Base-by-base conservation (phyloP, 2,329 filamentous ascomycete genomes). In the Sporothrix luriei region DNA sequence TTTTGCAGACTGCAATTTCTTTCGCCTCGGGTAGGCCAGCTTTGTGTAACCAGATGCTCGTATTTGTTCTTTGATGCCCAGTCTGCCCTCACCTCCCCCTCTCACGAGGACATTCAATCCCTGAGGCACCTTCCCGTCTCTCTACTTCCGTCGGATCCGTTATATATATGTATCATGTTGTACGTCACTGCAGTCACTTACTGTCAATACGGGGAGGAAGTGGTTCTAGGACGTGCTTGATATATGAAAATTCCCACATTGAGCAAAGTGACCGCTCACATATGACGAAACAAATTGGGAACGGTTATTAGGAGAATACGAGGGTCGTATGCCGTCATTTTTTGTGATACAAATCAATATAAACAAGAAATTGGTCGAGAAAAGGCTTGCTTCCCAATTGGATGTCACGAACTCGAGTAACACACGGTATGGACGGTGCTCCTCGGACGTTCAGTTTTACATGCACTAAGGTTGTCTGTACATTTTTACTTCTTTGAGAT, bases 231-330 rank as follows among this genome's bases (percentile, higher is more conserved):
- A 65, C 61, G 49, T 33, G 40, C 4, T 65, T 16, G 16, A 40
- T 38, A 11, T 33, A 65, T 24, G 43, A 52, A 51, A 24, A 16
- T 7, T 19, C 46, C 10, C 24, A 51, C 11, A 13, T 7, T n/a
- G 5, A 24, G 19, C 38, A 51, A 65, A n/a, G 62, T 51, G 62
- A 65, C 26, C 26, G 26, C 26, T 65, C 62, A 65, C 62, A 65
- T 65, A 51, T 49, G 62, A 65, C 62, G 19, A 38, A n/a, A 14
- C 5, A 33, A 33, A n/a, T 21, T 11, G n/a, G 46, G 16, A 52
- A 40, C 46, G 46, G 16, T 24, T 24, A 2, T 24, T 51, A 65
- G 62, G 62, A 51, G 46, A 51, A 51, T 51, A 49, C 19, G 26
- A 16, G 33, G 26, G 38, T 21, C n/a, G 21, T 2, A 51, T 14